Percentiles rank a stretch among this genome's conserved stretches.
Conservation (phyloP, 139 green algal species). For the Chlorella sp. region DNA sequence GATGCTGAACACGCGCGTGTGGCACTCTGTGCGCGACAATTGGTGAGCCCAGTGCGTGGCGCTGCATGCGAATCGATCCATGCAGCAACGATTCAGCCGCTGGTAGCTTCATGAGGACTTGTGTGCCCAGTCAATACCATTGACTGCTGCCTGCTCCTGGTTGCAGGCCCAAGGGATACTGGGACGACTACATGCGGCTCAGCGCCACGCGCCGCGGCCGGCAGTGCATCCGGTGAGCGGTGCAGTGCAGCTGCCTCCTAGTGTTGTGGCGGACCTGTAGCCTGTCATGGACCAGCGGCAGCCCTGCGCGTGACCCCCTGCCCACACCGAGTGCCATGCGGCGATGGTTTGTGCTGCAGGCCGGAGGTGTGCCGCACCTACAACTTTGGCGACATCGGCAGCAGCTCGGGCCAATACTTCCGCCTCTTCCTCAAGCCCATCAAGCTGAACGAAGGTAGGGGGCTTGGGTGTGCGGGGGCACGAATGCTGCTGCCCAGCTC, state of each 20-base stretch:
- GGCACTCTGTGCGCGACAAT: slow-evolving; percentile 26
- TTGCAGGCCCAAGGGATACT: slow-evolving; percentile 55
- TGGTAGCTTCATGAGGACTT: too few species aligned
- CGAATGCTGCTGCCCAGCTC: too few species aligned
- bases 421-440: slow-evolving; percentile 49
- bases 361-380: slow-evolving; percentile 55
- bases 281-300: not conserved
- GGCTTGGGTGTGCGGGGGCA: too few species aligned
- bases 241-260: not conserved
- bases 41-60: slow-evolving; percentile 26
- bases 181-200: slow-evolving; percentile 68
- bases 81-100: too few species aligned
- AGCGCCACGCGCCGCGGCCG: slow-evolving; percentile 35
- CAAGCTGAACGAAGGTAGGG: slow-evolving; percentile 36
- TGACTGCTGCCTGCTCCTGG: not conserved
- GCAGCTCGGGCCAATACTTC: slow-evolving; percentile 48
- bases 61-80: too few species aligned
- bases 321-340: too few species aligned
- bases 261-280: not conserved
- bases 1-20: slow-evolving; percentile 52
- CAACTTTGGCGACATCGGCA: slow-evolving; percentile 63
- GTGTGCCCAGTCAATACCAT: not conserved
- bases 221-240: slow-evolving; percentile 54
- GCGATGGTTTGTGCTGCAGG: not conserved
- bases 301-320: too few species aligned